Conservation (phyloP, 2,329 filamentous ascomycete species). For the Penicillium decumbens region DNA sequence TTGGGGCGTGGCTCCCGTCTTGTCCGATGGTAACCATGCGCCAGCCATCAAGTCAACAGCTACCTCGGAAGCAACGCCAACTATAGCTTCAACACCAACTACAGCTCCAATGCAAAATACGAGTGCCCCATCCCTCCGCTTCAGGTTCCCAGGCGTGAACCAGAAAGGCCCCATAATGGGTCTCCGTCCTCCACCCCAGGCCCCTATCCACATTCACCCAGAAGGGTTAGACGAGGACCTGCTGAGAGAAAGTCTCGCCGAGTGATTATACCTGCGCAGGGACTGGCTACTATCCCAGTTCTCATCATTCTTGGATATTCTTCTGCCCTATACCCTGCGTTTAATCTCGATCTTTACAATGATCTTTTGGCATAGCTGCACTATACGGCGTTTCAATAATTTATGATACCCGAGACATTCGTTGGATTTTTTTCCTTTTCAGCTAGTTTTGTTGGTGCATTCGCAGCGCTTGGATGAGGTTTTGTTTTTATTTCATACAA, state of each 20-base stretch:
- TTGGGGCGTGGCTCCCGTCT: constrained; percentile 54
- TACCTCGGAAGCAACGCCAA: constrained; percentile 11
- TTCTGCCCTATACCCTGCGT: not conserved
- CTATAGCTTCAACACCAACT: not conserved
- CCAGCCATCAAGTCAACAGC: constrained; percentile 2
- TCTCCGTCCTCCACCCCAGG: constrained; percentile 55
- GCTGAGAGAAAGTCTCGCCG: constrained; percentile 56
- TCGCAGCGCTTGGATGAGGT: too few species aligned
- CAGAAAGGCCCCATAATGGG: constrained; percentile 70
- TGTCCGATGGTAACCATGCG: constrained; percentile 11
- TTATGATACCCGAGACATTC: not conserved
- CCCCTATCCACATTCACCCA: constrained; percentile 56
- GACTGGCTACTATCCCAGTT: not conserved
- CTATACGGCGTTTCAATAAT: not conserved
- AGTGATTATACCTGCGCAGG: constrained; percentile 14
- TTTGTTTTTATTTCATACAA: too few species aligned
- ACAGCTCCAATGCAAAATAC: constrained; percentile 51
- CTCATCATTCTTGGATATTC: not conserved
- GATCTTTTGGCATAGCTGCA: not conserved
- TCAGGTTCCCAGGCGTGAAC: constrained; percentile 68
- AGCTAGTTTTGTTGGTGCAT: not conserved
- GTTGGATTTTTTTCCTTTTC: not conserved
- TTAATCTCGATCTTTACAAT: not conserved
- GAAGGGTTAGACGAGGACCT: constrained; percentile 57
- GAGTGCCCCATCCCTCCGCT: constrained; percentile 59